Evolutionary conservation across 495 filamentous ascomycete genomes (phyloP), one percentile per base, ranked within the genome.

Genomic region (Talaromyces nanjingensis): DNA sequence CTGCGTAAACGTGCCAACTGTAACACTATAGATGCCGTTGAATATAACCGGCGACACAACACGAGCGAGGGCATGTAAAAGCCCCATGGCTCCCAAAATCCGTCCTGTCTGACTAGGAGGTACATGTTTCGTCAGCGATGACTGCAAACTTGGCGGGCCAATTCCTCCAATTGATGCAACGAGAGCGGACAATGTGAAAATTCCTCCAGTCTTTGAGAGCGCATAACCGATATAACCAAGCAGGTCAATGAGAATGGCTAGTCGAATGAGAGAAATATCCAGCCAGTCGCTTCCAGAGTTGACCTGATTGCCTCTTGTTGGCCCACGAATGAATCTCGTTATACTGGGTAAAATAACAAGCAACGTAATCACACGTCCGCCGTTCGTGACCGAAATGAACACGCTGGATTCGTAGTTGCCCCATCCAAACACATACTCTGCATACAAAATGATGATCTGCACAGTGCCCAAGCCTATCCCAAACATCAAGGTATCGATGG

Each of bases 111-210:
- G 82, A 66, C 93, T 89, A 8, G 84, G 81, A 4, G 93, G 91
- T 0, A 97, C 87, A 71, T 97, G 94, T 70, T 97, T 97, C 60
- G 91, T 97, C 18, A 97, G 74, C 0, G 90, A 81, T 0, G 88
- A 86, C 68, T 96, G 90, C 58, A 97, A 74, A 0, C 89, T 93
- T 3, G 94, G 93, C 5, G 86, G 87, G 0, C 86, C 93, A 59
- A 97, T 86, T 3, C 93, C 92, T 11, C 93, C 94, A 42, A 96
- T 74, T 0, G 91, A 81, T 2, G 91, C 87, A 22, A 90, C 67
- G 22, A 87, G 77, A 56, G 91, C 94, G 12, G 86, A 89, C 4
- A 86, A 45, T 8, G 90, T 83, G 73, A 89, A 83, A 2, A 89
- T 57, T 0, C 72, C 66, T 4, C 83, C 79, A 14, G 77, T 81